These are phyloP conservation scores for Cinnamomum micranthum DNA, from an alignment of 164 flowering plant species.

Conservation along the genomic window DNA sequence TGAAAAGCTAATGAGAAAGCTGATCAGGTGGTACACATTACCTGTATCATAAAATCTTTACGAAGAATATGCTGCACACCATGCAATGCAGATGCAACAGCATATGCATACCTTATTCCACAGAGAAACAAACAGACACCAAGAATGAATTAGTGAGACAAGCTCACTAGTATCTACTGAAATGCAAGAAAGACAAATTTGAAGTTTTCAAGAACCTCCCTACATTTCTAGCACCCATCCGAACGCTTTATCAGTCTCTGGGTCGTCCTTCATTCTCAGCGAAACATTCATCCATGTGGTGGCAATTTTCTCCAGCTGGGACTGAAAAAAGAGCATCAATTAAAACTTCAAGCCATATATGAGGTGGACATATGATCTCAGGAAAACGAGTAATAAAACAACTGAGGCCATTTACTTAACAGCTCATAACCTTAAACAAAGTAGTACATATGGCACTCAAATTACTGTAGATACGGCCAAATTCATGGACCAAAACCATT, in stretches of 20 bases:
- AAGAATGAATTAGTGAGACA: slow-evolving; percentile 3
- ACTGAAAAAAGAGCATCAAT: slow-evolving; percentile 27
- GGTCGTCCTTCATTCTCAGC: slow-evolving; percentile 78
- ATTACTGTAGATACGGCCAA: not conserved
- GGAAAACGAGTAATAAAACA: too few species aligned
- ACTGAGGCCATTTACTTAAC: too few species aligned
- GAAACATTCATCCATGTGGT: slow-evolving; percentile 99
- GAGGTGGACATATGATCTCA: not conserved
- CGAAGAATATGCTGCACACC: slow-evolving; percentile 83
- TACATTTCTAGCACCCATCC: slow-evolving; percentile 99
- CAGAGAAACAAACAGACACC: slow-evolving; percentile 2
- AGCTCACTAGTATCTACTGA: not conserved
- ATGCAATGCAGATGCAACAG: slow-evolving; percentile 91
- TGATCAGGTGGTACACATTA: slow-evolving; percentile 16
- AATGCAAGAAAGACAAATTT: not conserved
- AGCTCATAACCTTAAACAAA: too few species aligned
- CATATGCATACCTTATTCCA: slow-evolving; percentile 55
- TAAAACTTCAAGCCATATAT: not conserved
- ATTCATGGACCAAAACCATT: not conserved
- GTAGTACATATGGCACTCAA: not conserved
- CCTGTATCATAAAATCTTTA: slow-evolving; percentile 97
- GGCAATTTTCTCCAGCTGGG: slow-evolving; percentile 70
- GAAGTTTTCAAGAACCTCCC: slow-evolving; percentile 13
- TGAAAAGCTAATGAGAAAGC: not conserved
- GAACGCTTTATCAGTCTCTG: slow-evolving; percentile 80